Conservation (phyloP, 192 early-diverging fungal genomes). For the Geranomyces variabilis region DNA sequence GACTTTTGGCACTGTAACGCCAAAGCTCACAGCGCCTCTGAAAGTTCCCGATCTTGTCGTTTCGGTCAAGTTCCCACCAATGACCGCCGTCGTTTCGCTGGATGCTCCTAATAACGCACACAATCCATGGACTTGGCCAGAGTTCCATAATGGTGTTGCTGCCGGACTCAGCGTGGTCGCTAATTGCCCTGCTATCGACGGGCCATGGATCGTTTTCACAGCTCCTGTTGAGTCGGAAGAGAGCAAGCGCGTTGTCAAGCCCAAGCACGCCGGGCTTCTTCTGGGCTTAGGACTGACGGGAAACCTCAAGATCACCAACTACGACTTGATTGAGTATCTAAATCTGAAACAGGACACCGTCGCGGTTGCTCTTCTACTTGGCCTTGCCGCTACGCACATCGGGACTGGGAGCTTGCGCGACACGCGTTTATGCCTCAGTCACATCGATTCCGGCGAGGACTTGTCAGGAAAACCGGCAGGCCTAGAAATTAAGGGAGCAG, state of each 20-base stretch:
- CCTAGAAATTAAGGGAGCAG: slow-evolving; percentile 64
- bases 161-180: slow-evolving; percentile 70
- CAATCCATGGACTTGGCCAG: slow-evolving; percentile 71
- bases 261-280: slow-evolving; percentile 76
- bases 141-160: slow-evolving; percentile 88
- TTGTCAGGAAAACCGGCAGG: slow-evolving; percentile 68
- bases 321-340: slow-evolving; percentile 69
- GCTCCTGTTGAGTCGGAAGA: slow-evolving; percentile 38
- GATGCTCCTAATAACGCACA: slow-evolving; percentile 47
- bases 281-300: slow-evolving; percentile 82
- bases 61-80: slow-evolving; percentile 67
- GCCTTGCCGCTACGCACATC: slow-evolving; percentile 68
- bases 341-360: slow-evolving; percentile 69
- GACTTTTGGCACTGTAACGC: slow-evolving; percentile 62
- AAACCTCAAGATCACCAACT: slow-evolving; percentile 68
- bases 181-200: slow-evolving; percentile 55
- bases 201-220: slow-evolving; percentile 84
- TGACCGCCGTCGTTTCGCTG: slow-evolving; percentile 57
- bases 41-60: slow-evolving; percentile 60
- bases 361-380: slow-evolving; percentile 75
- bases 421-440: slow-evolving; percentile 67
- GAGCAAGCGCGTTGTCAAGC: slow-evolving; percentile 44
- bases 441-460: slow-evolving; percentile 42
- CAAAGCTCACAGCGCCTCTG: slow-evolving; percentile 60
- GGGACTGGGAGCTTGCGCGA: slow-evolving; percentile 67